Conservation (phyloP, 345 rosid species). For the Aquilaria yunnanensis region DNA sequence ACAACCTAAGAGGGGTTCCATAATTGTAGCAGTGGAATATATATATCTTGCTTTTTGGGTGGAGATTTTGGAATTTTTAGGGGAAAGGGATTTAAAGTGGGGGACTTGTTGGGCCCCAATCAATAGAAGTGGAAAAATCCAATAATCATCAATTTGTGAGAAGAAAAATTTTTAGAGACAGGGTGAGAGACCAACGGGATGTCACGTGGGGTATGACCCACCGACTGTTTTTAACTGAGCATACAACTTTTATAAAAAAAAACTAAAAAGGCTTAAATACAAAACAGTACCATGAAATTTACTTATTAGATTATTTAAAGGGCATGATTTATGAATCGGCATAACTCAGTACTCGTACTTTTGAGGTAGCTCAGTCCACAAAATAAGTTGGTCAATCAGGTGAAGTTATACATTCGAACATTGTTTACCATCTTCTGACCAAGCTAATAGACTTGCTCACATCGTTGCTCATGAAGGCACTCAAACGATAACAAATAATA, state of each 20-base stretch:
- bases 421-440: too few species aligned
- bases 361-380: too few species aligned
- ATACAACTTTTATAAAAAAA: too few species aligned
- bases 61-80: slow-evolving; percentile 17
- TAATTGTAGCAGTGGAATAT: slow-evolving; percentile 24
- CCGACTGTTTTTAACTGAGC: slow-evolving; percentile 2
- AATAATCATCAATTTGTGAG: slow-evolving; percentile 19
- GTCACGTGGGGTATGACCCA: slow-evolving; percentile 85
- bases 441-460: too few species aligned
- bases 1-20: slow-evolving; percentile 21
- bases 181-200: slow-evolving; percentile 28
- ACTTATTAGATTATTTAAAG: too few species aligned
- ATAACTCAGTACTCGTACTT: too few species aligned
- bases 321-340: too few species aligned
- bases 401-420: too few species aligned
- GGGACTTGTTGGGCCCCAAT: slow-evolving; percentile 9
- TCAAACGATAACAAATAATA: too few species aligned
- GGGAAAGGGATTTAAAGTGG: slow-evolving; percentile 2
- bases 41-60: slow-evolving; percentile 10
- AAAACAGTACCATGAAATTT: slow-evolving; percentile 20
- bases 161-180: neutral
- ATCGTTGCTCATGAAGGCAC: too few species aligned
- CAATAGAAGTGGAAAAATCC: slow-evolving; percentile 19
- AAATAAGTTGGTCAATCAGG: too few species aligned
- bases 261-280: too few species aligned